These are phyloP conservation scores for Neoboletus brunneissimus DNA, from an alignment of 768 basidiomycete species.

Conservation along the genomic window DNA sequence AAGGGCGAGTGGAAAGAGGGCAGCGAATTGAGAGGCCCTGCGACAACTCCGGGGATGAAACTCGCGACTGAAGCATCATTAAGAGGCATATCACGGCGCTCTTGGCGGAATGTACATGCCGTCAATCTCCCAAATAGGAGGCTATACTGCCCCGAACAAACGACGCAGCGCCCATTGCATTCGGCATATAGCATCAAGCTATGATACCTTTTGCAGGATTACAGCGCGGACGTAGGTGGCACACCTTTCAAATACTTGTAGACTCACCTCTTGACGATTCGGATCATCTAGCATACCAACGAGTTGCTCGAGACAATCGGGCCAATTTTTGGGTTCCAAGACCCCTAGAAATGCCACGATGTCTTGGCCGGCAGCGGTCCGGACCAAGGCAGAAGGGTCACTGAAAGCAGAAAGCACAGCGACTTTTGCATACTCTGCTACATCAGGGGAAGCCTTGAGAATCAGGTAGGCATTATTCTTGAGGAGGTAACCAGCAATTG, in stretches of 20 bases:
- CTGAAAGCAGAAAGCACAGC: constrained; percentile 79
- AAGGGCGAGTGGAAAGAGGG: not conserved
- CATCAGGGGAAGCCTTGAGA: constrained; percentile 60
- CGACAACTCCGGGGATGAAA: constrained; percentile 2
- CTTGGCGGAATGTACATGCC: not conserved
- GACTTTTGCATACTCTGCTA: constrained; percentile 69
- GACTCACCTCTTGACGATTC: constrained; percentile 83
- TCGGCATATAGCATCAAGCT: not conserved
- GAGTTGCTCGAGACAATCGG: constrained; percentile 86
- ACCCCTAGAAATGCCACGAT: constrained; percentile 87
- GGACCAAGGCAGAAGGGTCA: constrained; percentile 81
- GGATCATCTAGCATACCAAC: constrained; percentile 78
- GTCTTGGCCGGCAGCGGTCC: constrained; percentile 91
- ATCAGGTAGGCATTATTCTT: constrained; percentile 92
- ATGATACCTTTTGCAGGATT: not conserved
- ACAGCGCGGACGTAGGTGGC: not conserved
- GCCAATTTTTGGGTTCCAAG: constrained; percentile 91
- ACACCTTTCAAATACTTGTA: not conserved
- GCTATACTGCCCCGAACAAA: constrained; percentile 5
- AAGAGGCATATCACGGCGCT: constrained; percentile 7
- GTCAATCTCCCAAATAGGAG: constrained; percentile 6
- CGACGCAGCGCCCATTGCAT: not conserved
- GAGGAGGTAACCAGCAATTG: constrained; percentile 93
- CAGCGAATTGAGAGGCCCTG: not conserved
- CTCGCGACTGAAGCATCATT: not conserved